Evolutionary conservation across 441 rosid genomes (phyloP).

Genomic region (Erysimum cheiri): DNA sequence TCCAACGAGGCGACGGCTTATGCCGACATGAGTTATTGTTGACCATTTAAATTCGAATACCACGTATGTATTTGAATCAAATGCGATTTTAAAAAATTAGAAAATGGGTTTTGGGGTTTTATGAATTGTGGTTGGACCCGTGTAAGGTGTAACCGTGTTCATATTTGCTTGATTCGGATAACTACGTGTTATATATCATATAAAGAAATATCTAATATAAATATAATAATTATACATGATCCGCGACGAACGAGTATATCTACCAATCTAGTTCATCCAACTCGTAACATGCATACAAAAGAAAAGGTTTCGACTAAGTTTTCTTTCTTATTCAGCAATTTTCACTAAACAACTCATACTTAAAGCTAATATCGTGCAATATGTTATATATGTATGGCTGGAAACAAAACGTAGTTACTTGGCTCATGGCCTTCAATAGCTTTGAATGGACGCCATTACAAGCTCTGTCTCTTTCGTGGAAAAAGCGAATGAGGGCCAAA

Average conservation of each 20-base stretch:
- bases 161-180: slow-evolving; percentile 10
- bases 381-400: slow-evolving; percentile 13
- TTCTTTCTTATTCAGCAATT: neutral
- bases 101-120: neutral
- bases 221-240: neutral
- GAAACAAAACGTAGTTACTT: slow-evolving; percentile 21
- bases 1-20: slow-evolving; percentile 24
- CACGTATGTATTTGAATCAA: no score
- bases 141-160: neutral
- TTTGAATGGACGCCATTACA: slow-evolving; percentile 30
- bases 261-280: slow-evolving; percentile 3
- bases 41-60: slow-evolving; percentile 10
- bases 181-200: neutral
- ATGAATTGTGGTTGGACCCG: neutral
- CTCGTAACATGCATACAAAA: neutral
- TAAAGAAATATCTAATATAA: no score
- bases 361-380: neutral
- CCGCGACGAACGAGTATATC: neutral
- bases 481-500: slow-evolving; percentile 34
- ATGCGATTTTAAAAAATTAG: neutral
- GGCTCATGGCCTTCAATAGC: slow-evolving; percentile 33
- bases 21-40: slow-evolving; percentile 34
- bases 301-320: neutral
- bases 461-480: slow-evolving; percentile 23
- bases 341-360: neutral